These are phyloP conservation scores for Linderniella brevidens DNA, from an alignment of 257 asterid genomes.

Conservation along the genomic window DNA sequence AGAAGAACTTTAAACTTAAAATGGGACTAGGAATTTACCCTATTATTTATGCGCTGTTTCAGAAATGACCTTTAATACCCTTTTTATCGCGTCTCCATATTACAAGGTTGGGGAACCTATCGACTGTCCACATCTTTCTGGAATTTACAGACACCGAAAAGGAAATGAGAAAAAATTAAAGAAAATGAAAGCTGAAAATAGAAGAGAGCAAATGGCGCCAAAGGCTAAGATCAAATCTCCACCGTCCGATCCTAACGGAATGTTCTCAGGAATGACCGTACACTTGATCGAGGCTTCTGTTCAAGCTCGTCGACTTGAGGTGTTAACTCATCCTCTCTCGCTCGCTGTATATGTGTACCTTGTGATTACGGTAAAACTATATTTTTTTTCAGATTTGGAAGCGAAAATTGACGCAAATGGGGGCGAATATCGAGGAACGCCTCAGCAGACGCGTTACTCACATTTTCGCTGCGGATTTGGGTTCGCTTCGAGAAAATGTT, in stretches of 20 bases:
- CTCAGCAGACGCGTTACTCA: conserved; percentile 44
- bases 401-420: conserved; percentile 75
- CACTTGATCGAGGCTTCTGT: conserved; percentile 41
- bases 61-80: too few relatives aligned
- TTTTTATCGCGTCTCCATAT: too few relatives aligned
- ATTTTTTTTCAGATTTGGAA: conserved; percentile 57
- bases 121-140: not conserved
- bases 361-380: not conserved
- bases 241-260: conserved; percentile 72
- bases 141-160: not conserved
- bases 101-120: too few relatives aligned
- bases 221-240: conserved; percentile 40
- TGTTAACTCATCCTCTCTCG: conserved; percentile 6
- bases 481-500: conserved; percentile 26
- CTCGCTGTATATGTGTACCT: not conserved
- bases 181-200: not conserved
- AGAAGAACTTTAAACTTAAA: too few relatives aligned
- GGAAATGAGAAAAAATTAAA: not conserved
- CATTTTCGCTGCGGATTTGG: conserved; percentile 46
- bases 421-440: conserved; percentile 36
- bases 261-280: conserved; percentile 56
- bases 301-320: conserved; percentile 70
- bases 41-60: too few relatives aligned
- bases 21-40: too few relatives aligned
- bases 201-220: conserved; percentile 52